Evolutionary conservation across 371 early-diverging fungal genomes (phyloP), one percentile per base, ranked within the genome.

Genomic region (Catenaria anguillulae): DNA sequence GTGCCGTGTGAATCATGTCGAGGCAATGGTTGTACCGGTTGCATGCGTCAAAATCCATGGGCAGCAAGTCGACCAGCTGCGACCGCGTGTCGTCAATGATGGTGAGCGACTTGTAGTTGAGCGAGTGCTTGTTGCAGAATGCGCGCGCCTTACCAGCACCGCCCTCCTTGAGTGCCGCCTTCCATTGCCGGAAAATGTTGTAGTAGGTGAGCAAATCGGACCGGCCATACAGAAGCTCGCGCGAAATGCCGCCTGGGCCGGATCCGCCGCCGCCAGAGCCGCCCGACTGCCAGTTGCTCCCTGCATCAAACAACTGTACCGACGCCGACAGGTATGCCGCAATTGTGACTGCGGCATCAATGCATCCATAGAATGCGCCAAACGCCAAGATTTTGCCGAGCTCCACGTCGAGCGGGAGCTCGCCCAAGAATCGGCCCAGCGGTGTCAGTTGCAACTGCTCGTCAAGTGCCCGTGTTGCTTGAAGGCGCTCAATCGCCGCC

Each of bases 371-470:
- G 2, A 91, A 81, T 12, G 85, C 75, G 0, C 89, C 89, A 66
- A 80, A 82, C 43, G 95, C 67, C 29, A 96, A 71, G 73, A 94
- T 80, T 70, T 92, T 96, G 66, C 90, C 90, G 31, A 92, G 80
- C 56, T 84, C 76, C 23, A 93, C 75, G 69, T 92, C 90, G n/a
- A 94, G 84, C 2, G 96, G 94, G 66, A 93, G 78, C 35, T 81
- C 76, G 2, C 89, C 88, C 76, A 98, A 72, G 70, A 90, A 90
- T 29, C 77, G 74, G 5, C 99, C 99, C 3, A 97, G 71, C 2
- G 93, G 83, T 2, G 97, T 97, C 61, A 98, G 68, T 12, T 75
- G 69, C 64, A 85, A 81, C 0, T 73, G 64, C 40, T 69, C 55
- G 0, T 77, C 77, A 48, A 77, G 55, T 0, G 77, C 82, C 23